A percentile compares a stretch with the other conserved stretches of the same genome.
These are phyloP conservation scores for Chaetomiaceae sp. DNA, from an alignment of 2,329 filamentous ascomycete genomes.

Conservation along the genomic window DNA sequence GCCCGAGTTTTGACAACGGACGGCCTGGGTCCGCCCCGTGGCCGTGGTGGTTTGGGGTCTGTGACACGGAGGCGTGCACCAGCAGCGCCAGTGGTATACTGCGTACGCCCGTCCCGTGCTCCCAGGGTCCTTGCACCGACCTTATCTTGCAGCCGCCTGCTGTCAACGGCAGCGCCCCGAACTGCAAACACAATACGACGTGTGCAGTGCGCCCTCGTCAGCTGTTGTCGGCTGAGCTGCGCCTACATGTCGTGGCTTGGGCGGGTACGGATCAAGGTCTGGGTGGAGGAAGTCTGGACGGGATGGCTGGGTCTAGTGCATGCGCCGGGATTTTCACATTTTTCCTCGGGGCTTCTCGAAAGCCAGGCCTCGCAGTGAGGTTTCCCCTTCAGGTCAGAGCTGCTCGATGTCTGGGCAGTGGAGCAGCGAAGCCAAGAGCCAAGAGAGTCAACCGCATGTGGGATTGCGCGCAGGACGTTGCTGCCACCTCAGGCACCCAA, in stretches of 20 bases:
- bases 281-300: not conserved
- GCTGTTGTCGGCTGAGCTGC: too few relatives aligned
- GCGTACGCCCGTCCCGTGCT: too few relatives aligned
- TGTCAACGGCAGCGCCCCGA: not conserved
- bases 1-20: not conserved
- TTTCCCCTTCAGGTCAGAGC: not conserved
- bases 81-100: too few relatives aligned
- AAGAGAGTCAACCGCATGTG: too few relatives aligned
- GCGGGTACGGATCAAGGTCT: too few relatives aligned
- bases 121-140: too few relatives aligned
- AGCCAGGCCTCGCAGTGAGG: not conserved
- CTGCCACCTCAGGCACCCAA: slow-evolving; percentile 11
- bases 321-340: not conserved
- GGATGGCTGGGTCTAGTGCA: not conserved
- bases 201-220: too few relatives aligned
- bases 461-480: too few relatives aligned
- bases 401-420: too few relatives aligned
- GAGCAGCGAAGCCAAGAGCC: slow-evolving; percentile 5
- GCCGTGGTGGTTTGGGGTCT: not conserved
- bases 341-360: slow-evolving; percentile 1
- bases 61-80: slow-evolving; percentile 1
- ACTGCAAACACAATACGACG: too few relatives aligned
- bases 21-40: not conserved
- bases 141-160: slow-evolving; percentile 13
- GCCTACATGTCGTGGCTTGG: too few relatives aligned